Evolutionary conservation across 495 filamentous ascomycete genomes (phyloP).

Genomic region (Podospora bellae-mahoneyi): DNA sequence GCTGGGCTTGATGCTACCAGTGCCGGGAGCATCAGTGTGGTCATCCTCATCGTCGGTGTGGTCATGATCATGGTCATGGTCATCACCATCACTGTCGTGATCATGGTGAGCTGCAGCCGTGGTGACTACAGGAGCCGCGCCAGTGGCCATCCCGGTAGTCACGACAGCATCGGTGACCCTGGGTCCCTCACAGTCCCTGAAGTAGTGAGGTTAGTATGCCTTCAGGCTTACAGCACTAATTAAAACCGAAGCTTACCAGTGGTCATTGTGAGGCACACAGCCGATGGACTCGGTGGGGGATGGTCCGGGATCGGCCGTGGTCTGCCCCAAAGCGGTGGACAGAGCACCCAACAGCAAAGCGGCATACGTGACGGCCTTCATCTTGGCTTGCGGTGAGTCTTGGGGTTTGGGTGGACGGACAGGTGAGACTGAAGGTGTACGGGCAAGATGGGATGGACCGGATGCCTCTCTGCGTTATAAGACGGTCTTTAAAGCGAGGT

Average conservation of each 20-base stretch:
- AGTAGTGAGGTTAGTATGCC: neutral
- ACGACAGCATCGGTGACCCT: conserved; percentile 17
- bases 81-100: conserved; percentile 11
- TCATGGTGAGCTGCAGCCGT: conserved; percentile 21
- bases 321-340: conserved; percentile 21
- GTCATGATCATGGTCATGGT: conserved; percentile 20
- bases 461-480: neutral
- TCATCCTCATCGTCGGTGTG: conserved; percentile 20
- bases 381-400: conserved; percentile 13
- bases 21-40: conserved; percentile 19
- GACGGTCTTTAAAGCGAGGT: neutral
- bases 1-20: conserved; percentile 28
- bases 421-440: neutral
- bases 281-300: conserved; percentile 40
- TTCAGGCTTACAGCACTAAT: neutral
- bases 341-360: conserved; percentile 23
- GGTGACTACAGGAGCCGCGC: neutral
- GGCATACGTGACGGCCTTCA: conserved; percentile 24
- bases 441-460: neutral
- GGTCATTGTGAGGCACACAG: conserved; percentile 38
- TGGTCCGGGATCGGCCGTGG: conserved; percentile 21
- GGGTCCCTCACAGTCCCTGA: conserved; percentile 37
- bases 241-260: conserved; percentile 29
- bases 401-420: neutral
- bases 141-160: conserved; percentile 3